Evolutionary conservation across 768 basidiomycete species (phyloP), one percentile per base, ranked within the genome.

Genomic region (Leccinum longicurvipes): DNA sequence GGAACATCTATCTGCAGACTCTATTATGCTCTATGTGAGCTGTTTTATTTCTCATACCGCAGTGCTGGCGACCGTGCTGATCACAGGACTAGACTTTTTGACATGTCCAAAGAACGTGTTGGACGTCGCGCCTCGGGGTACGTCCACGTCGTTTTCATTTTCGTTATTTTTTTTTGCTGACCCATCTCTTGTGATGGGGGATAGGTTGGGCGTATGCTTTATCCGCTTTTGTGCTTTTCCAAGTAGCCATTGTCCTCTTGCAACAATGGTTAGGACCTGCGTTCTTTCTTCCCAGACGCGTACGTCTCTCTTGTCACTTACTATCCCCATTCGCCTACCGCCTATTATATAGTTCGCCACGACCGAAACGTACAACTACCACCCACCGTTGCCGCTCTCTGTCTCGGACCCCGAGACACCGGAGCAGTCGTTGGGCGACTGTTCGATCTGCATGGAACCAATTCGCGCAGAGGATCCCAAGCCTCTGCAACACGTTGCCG

Each of bases 371-470:
- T 91, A 95, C 72, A 82, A 96, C 67, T 97, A 96, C 64, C 93
- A 95, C 68, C 93, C 92, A 7, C 76, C 79, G 3, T 73, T 96
- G 36, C 87, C 90, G 1, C 53, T 59, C 14, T 59, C 65, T 19
- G 60, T 81, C 2, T 78, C 85, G 1, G 89, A 93, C 64, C 68
- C 87, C 0, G 91, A 93, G 67, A 79, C 88, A 2, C 85, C 86
- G 2, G 86, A 87, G 45, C 83, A 86, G 60, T 81, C 87, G 3
- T 73, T 92, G 15, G 92, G 90, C 7, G 91, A 95, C 66, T 97
- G 93, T 63, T 83, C 91, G 6, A 95, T 97, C 51, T 96, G 93
- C 64, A 94, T 96, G 91, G 93, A 96, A 55, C 80, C 84, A 5
- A 94, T 95, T 59, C 64, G 82, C 39, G 68, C 82, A 24, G 80